phyloP scores from a whole-genome alignment of 2,329 filamentous ascomycete genomes.

The Alternaria longipes region DNA sequence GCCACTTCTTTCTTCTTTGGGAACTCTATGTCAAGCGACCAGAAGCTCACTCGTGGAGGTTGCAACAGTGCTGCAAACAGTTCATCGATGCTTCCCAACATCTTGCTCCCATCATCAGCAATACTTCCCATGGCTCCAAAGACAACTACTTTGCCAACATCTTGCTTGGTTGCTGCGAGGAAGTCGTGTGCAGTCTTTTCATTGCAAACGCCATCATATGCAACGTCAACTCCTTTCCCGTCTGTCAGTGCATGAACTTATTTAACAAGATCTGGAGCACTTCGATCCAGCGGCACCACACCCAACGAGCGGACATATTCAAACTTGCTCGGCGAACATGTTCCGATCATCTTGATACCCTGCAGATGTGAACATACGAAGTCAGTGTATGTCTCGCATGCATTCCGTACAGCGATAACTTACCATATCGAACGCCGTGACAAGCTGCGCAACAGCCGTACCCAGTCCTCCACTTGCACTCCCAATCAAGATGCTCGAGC shows the following conservation, averaged over 20 bases:
- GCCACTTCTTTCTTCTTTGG: slow-evolving; percentile 9
- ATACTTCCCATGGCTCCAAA: slow-evolving; percentile 19
- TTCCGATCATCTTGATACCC: slow-evolving; percentile 17
- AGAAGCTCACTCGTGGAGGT: slow-evolving; percentile 14
- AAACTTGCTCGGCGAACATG: slow-evolving; percentile 16
- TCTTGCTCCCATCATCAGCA: slow-evolving; percentile 14
- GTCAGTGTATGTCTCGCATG: no score
- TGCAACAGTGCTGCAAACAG: slow-evolving; percentile 7
- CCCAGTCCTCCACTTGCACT: slow-evolving; percentile 19
- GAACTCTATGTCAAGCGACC: slow-evolving; percentile 7
- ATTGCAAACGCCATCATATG: slow-evolving; percentile 17
- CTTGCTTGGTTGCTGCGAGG: slow-evolving; percentile 13
- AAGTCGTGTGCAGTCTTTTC: slow-evolving; percentile 14
- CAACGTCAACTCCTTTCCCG: slow-evolving; percentile 19
- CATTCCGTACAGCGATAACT: no score
- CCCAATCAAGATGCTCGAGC: slow-evolving; percentile 18
- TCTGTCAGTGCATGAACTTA: slow-evolving; percentile 14
- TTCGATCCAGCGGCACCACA: slow-evolving; percentile 18
- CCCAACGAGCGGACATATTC: slow-evolving; percentile 20
- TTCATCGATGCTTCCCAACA: background rate
- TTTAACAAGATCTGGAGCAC: slow-evolving; percentile 14
- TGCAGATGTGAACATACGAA: no score
- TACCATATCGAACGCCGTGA: slow-evolving; percentile 16
- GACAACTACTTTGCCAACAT: slow-evolving; percentile 15
- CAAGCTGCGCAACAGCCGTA: slow-evolving; percentile 19